Base-by-base conservation (phyloP, 768 basidiomycete species). In the Clitopilus hobsonii region DNA sequence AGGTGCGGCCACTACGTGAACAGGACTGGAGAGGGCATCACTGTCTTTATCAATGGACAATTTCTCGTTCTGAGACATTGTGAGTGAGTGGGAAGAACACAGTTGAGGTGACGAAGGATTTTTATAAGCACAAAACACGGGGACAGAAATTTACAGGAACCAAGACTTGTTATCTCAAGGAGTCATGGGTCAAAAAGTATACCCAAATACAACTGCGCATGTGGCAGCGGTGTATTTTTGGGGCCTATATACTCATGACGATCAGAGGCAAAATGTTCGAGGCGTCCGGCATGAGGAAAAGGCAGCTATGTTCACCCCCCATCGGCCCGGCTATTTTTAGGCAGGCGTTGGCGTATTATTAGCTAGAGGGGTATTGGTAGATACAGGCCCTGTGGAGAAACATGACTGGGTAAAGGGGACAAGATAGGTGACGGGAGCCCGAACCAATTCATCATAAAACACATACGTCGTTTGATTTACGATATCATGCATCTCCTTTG, bases 41-140 rank as follows among this genome's bases (percentile, higher is more conserved):
- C 54, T 20, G 16, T 51, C 24, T 25, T 38, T 20, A 28, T 54
- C 50, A 24, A 29, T 50, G n/a, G 45, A 22, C 14, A 23, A 28
- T 11, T 53, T 53, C 22, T 45, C 52, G 14, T 53, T 53, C 41
- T 18, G 41, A 45, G 41, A 45, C 41, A 45, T 45, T 16, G 22
- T 16, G 41, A 45, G 8, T 10, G 41, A 20, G 11, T 45, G 4
- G 41, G n/a, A 18, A 45, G 22, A 18, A 18, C n/a, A 23, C 5
- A 23, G 41, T 4, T 20, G 3, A 11, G 22, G 18, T 23, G n/a
- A 18, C 22, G 22, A 23, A 18, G 41, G 11, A 8, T 45, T n/a
- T n/a, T 45, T 45, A 45, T 45, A 45, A 6, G n/a, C n/a, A 45
- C 22, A 20, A 45, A 16, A 20, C 41, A 45, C 22, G 2, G 32